A percentile compares a stretch with the other conserved stretches of the same genome.
These are phyloP conservation scores for Penicillium sp. DNA, from an alignment of 2,329 filamentous ascomycete genomes.

Conservation along the genomic window DNA sequence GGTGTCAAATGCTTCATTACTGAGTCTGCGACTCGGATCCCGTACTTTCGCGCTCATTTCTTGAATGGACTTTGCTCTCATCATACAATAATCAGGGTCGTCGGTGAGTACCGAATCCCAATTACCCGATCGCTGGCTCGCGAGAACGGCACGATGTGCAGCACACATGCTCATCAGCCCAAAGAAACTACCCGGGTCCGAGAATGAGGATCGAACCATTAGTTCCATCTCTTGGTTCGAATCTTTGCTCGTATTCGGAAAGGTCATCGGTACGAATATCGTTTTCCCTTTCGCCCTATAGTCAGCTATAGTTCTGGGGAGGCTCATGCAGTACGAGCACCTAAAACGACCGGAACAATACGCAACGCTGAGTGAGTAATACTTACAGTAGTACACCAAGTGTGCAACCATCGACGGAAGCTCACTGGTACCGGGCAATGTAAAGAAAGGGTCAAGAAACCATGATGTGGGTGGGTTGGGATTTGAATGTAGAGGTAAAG, in stretches of 20 bases:
- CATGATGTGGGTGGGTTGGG: conserved; percentile 23
- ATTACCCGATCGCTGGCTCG: conserved; percentile 23
- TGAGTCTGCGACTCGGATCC: conserved; percentile 26
- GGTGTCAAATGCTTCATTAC: conserved; percentile 36
- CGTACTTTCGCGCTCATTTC: conserved; percentile 33
- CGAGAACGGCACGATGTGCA: conserved; percentile 36
- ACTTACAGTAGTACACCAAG: conserved; percentile 36
- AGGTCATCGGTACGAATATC: conserved; percentile 40
- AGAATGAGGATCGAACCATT: conserved; percentile 32
- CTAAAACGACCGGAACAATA: background rate
- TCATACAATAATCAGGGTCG: conserved; percentile 38
- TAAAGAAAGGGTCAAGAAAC: conserved; percentile 35
- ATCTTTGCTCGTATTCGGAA: conserved; percentile 31
- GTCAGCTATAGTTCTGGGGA: conserved; percentile 13
- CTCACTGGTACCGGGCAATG: conserved; percentile 28
- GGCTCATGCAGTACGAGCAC: background rate
- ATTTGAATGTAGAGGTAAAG: conserved; percentile 12
- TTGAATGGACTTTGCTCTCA: conserved; percentile 36
- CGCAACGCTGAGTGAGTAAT: background rate
- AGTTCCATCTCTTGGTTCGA: conserved; percentile 23
- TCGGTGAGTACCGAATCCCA: conserved; percentile 19
- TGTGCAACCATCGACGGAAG: conserved; percentile 25
- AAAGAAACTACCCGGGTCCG: conserved; percentile 37
- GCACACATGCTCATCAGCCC: conserved; percentile 39
- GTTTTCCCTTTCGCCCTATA: conserved; percentile 25